Conservation (phyloP, 2,329 filamentous ascomycete genomes). For the Fusarium torulosum region DNA sequence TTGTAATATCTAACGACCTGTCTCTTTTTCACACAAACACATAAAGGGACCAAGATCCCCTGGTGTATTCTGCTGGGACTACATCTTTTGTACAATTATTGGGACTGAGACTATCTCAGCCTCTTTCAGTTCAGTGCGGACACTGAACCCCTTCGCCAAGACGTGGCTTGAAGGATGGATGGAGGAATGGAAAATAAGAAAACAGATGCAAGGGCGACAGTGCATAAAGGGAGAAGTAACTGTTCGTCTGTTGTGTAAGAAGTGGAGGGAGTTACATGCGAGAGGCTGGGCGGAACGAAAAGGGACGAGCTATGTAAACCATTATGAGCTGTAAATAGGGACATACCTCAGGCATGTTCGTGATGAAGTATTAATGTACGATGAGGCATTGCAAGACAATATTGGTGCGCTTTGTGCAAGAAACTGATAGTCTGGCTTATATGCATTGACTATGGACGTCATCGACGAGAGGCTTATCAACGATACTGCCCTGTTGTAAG, state of each 20-base stretch:
- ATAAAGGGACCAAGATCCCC: slow-evolving; percentile 8
- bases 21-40: slow-evolving; percentile 15
- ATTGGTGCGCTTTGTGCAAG: neutral
- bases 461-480: neutral
- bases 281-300: slow-evolving; percentile 20
- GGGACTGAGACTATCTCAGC: slow-evolving; percentile 32
- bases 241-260: slow-evolving; percentile 6
- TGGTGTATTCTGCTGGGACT: slow-evolving; percentile 6
- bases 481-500: neutral
- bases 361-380: slow-evolving; percentile 20
- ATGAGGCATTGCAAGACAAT: slow-evolving; percentile 11
- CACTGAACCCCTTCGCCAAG: slow-evolving; percentile 17
- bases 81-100: slow-evolving; percentile 36
- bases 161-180: slow-evolving; percentile 4
- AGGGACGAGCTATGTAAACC: slow-evolving; percentile 17
- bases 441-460: neutral
- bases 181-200: slow-evolving; percentile 6
- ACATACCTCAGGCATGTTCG: neutral
- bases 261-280: slow-evolving; percentile 10
- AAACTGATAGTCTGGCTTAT: neutral
- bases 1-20: slow-evolving; percentile 44
- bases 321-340: slow-evolving; percentile 13
- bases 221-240: neutral
- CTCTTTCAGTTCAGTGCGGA: slow-evolving; percentile 15
- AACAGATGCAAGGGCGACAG: slow-evolving; percentile 25